Evolutionary conservation across 192 early-diverging fungal species (phyloP).

Genomic region (Backusella circina): DNA sequence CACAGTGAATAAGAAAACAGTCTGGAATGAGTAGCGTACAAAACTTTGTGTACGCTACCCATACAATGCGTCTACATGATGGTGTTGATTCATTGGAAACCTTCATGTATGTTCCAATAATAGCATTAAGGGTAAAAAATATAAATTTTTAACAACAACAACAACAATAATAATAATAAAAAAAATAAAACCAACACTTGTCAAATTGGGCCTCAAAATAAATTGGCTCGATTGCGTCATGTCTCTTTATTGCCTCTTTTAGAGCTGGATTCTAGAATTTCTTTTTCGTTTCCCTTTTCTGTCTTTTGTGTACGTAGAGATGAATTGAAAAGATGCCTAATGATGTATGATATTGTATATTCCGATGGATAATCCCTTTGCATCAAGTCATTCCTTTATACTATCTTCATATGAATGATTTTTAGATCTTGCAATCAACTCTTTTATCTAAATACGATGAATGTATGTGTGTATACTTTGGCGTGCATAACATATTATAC

Average conservation of each 20-base stretch:
- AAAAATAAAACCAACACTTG: not conserved
- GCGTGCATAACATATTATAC: not conserved
- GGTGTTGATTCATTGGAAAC: slow-evolving; percentile 5
- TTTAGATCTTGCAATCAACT: too few species aligned
- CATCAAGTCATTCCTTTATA: too few species aligned
- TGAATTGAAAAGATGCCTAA: not conserved
- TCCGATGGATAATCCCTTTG: too few species aligned
- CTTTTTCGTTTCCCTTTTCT: not conserved
- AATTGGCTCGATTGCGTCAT: not conserved
- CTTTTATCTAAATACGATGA: not conserved
- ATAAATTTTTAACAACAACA: too few species aligned
- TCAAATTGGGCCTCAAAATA: not conserved
- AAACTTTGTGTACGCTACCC: slow-evolving; percentile 12
- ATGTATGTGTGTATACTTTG: not conserved
- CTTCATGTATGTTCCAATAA: slow-evolving; percentile 7
- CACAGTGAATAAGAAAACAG: not conserved
- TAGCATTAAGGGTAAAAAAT: not conserved
- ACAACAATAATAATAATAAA: not conserved
- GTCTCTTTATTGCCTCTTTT: not conserved
- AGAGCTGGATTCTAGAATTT: not conserved
- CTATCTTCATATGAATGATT: too few species aligned
- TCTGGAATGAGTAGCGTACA: slow-evolving; percentile 13
- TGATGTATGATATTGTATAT: too few species aligned
- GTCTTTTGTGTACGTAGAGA: not conserved
- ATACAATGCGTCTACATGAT: slow-evolving; percentile 9